Conservation (phyloP, 805 yeast genomes). For the Cyberlindnera mississippiensis region DNA sequence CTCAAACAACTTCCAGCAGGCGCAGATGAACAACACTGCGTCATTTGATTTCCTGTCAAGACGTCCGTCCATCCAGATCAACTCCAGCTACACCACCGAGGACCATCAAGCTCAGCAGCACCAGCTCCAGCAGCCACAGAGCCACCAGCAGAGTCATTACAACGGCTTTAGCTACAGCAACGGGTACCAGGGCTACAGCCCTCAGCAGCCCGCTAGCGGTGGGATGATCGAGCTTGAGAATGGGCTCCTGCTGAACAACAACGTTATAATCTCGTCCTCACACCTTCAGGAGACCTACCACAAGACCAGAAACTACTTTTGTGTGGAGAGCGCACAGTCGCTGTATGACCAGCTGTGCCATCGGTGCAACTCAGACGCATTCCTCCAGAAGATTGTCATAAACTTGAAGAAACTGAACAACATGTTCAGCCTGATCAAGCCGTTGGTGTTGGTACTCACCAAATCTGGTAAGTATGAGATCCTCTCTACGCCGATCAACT, state of each 20-base stretch:
- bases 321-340: slow-evolving; percentile 37
- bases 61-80: slow-evolving; percentile 24
- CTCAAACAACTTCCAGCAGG: slow-evolving; percentile 11
- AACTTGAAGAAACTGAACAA: slow-evolving; percentile 29
- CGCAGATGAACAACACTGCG: not conserved
- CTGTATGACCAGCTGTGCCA: slow-evolving; percentile 36
- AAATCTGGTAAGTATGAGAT: slow-evolving; percentile 69
- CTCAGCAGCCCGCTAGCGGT: not conserved
- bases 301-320: slow-evolving; percentile 53
- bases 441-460: slow-evolving; percentile 45
- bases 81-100: slow-evolving; percentile 7
- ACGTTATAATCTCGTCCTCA: slow-evolving; percentile 54
- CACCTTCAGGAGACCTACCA: slow-evolving; percentile 47
- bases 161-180: slow-evolving; percentile 9
- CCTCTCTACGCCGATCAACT: slow-evolving; percentile 59
- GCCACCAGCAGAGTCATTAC: slow-evolving; percentile 12
- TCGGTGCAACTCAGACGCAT: slow-evolving; percentile 32
- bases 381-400: slow-evolving; percentile 17
- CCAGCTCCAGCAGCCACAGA: slow-evolving; percentile 15
- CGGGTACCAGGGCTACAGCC: no score
- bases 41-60: slow-evolving; percentile 22
- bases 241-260: slow-evolving; percentile 54
- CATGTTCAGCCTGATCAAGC: slow-evolving; percentile 24
- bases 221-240: slow-evolving; percentile 46
- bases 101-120: not conserved